Evolutionary conservation across 176 grass and related monocot species (phyloP).

Genomic region (Triticum timopheevii): DNA sequence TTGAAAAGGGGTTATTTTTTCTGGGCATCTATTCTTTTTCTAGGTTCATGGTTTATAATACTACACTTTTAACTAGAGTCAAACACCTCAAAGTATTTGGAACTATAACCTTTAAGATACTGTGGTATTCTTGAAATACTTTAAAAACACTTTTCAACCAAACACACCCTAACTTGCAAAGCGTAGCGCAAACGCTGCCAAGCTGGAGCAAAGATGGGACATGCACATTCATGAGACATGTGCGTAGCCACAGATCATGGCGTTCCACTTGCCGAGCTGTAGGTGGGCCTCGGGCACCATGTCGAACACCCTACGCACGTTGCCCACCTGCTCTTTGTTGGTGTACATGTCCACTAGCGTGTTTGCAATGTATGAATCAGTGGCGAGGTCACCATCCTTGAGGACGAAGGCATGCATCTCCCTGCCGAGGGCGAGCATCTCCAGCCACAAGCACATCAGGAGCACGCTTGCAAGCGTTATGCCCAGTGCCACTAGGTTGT

Average conservation of each 20-base stretch:
- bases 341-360: conserved; percentile 81
- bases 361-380: conserved; percentile 72
- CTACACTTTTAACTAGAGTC: too few relatives aligned
- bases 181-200: too few relatives aligned
- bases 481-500: conserved; percentile 52
- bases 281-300: conserved; percentile 2
- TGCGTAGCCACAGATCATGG: conserved; percentile 81
- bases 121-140: too few relatives aligned
- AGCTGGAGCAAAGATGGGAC: too few relatives aligned
- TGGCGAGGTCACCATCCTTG: conserved; percentile 48
- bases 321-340: conserved; percentile 42
- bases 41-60: too few relatives aligned
- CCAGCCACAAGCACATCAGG: conserved; percentile 54
- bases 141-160: too few relatives aligned
- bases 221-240: conserved; percentile 65
- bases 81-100: too few relatives aligned
- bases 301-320: conserved; percentile 54
- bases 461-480: conserved; percentile 65
- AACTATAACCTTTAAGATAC: too few relatives aligned
- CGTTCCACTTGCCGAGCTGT: conserved; percentile 75
- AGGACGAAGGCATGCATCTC: conserved; percentile 68
- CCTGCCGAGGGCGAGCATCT: conserved; percentile 43
- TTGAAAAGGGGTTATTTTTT: too few relatives aligned
- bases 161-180: too few relatives aligned
- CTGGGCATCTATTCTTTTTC: too few relatives aligned